Conservation (phyloP, 352 stramenopile genomes). For the Pythium insidiosum region DNA sequence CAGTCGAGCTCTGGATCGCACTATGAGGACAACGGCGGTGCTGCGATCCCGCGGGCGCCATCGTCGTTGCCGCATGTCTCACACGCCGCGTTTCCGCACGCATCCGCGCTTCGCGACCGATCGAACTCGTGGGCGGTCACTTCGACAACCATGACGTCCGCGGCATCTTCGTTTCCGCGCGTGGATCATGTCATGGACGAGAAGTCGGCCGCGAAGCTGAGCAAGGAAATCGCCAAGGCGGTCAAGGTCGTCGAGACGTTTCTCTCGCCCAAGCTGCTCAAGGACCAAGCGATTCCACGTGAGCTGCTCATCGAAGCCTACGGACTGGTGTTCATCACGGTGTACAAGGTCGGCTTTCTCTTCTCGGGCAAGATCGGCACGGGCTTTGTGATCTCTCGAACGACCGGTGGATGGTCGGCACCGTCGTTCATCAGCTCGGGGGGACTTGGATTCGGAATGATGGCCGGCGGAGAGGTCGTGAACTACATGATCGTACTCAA, state of each 20-base stretch:
- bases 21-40: too few species aligned
- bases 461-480: constrained; percentile 72
- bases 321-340: constrained; percentile 69
- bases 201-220: constrained; percentile 47
- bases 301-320: constrained; percentile 69
- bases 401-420: constrained; percentile 60
- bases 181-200: constrained; percentile 41
- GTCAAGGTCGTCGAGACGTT: constrained; percentile 65
- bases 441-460: constrained; percentile 76
- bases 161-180: constrained; percentile 19
- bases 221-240: constrained; percentile 53
- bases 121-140: constrained; percentile 44
- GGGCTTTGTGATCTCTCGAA: constrained; percentile 71
- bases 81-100: constrained; percentile 20
- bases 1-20: too few species aligned
- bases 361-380: constrained; percentile 75
- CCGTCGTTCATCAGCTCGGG: constrained; percentile 64
- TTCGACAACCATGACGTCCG: not conserved
- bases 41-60: not conserved
- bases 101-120: constrained; percentile 37
- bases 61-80: constrained; percentile 11
- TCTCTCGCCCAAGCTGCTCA: constrained; percentile 59
- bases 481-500: constrained; percentile 81
- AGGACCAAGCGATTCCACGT: constrained; percentile 76
- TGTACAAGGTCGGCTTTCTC: constrained; percentile 77